Base-by-base conservation (phyloP, 2,329 filamentous ascomycete genomes). In the Pseudogymnoascus sp. region DNA sequence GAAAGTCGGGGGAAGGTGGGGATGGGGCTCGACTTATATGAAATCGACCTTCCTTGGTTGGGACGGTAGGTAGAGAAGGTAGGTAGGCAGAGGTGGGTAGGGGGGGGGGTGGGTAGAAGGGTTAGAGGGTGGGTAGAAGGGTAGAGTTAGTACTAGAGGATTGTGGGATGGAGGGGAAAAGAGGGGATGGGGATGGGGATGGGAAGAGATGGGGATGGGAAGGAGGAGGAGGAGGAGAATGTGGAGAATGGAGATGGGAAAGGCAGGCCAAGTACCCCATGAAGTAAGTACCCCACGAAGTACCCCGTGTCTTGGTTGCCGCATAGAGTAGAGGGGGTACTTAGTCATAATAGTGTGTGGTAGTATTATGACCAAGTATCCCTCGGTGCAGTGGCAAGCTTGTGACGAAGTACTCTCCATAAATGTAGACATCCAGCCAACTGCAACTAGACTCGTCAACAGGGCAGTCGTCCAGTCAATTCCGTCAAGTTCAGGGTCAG, bases 1-100 rank as follows among this genome's bases (percentile, higher is more conserved):
- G 45, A 51, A 51, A 51, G 45, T 51, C 45, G 23, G 23, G 45
- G 45, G 45, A 51, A 51, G 45, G 45, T 51, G 45, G 45, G 45
- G 23, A 51, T 51, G 14, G 45, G 23, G 45, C 45, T 51, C 23
- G 45, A 51, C 45, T 51, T 28, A 51, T 48, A 51, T 51, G 23
- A 51, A 51, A 51, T 51, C 13, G 45, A 51, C 45, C 6, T 51
- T 28, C 14, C 45, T 51, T 51, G 23, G 45, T 51, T 51, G 45
- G 45, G 45, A 51, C 23, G 45, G 14, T 25, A 11, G 43, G 21
- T 6, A 21, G 13, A 25, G 21, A 25, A 48, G 43, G 21, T 2
- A 25, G 43, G 19, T 45, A 45, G 16, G n/a, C n/a, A n/a, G n/a
- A n/a, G n/a, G n/a, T n/a, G n/a, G n/a, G n/a, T n/a, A n/a, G n/a